A percentile compares a stretch with the other conserved stretches of the same genome.
These are phyloP conservation scores for Phytophthora palmivora DNA, from an alignment of 352 stramenopile species.

Conservation along the genomic window DNA sequence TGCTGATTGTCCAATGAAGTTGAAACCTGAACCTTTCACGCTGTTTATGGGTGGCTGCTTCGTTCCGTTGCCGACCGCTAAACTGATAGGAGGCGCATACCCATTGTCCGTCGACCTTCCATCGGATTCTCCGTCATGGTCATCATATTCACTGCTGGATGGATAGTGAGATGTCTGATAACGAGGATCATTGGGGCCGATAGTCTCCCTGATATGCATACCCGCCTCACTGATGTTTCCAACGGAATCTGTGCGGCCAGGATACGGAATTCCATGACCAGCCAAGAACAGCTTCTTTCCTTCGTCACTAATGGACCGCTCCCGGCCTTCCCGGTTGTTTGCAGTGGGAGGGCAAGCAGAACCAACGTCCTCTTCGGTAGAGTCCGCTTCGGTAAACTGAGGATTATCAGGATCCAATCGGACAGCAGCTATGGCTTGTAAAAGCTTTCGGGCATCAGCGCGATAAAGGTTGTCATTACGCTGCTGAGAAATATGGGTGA, in stretches of 20 bases:
- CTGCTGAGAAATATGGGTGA: constrained; percentile 88
- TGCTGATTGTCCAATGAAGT: constrained; percentile 37
- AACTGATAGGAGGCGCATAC: constrained; percentile 48
- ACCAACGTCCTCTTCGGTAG: constrained; percentile 59
- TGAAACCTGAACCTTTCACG: constrained; percentile 37
- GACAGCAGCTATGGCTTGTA: constrained; percentile 84
- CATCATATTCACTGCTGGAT: constrained; percentile 62
- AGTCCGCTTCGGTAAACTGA: constrained; percentile 72
- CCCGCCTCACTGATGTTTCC: constrained; percentile 41
- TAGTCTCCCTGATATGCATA: constrained; percentile 35
- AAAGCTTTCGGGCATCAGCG: constrained; percentile 79
- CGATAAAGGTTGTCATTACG: constrained; percentile 86
- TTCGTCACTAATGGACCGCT: constrained; percentile 86
- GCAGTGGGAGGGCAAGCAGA: constrained; percentile 66
- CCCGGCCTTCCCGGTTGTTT: constrained; percentile 67
- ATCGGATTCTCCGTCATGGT: constrained; percentile 58
- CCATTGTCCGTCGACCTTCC: constrained; percentile 58
- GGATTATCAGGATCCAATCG: constrained; percentile 82
- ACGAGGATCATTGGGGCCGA: constrained; percentile 43
- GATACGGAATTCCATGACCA: constrained; percentile 47
- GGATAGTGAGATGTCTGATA: constrained; percentile 56
- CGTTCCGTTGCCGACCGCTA: constrained; percentile 33
- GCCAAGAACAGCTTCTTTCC: constrained; percentile 83
- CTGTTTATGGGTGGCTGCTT: constrained; percentile 31
- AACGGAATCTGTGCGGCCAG: constrained; percentile 35